Conservation (phyloP, 2,329 filamentous ascomycete genomes). For the Dothidotthia symphoricarpi region DNA sequence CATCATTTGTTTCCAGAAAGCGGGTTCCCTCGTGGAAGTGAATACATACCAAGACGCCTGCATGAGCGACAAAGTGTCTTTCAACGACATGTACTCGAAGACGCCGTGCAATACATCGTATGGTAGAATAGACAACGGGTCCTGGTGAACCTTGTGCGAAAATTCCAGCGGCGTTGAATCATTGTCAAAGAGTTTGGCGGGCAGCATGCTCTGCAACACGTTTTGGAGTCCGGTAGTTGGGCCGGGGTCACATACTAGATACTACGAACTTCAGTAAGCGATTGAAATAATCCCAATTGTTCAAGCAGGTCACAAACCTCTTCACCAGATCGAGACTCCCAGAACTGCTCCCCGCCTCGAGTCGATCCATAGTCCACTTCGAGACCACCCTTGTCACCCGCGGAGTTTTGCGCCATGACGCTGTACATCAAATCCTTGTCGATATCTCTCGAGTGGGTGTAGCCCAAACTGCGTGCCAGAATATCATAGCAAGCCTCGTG, state of each 20-base stretch:
- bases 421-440: constrained; percentile 16
- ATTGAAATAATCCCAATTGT: background rate
- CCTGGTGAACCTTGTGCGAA: constrained; percentile 7
- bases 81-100: constrained; percentile 4
- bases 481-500: constrained; percentile 20
- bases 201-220: constrained; percentile 9
- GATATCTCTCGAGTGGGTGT: constrained; percentile 2
- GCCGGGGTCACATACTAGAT: constrained; percentile 10
- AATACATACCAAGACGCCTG: constrained; percentile 14
- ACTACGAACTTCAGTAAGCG: constrained; percentile 3
- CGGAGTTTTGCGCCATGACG: constrained; percentile 4
- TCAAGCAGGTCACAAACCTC: constrained; percentile 9
- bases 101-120: constrained; percentile 13
- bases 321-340: constrained; percentile 14
- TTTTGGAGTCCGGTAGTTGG: constrained; percentile 2
- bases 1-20: constrained; percentile 18
- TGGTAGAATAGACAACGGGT: constrained; percentile 13
- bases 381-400: constrained; percentile 3
- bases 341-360: constrained; percentile 7
- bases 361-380: constrained; percentile 15
- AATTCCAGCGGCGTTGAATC: background rate
- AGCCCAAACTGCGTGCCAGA: constrained; percentile 13
- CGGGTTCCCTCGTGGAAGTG: constrained; percentile 3
- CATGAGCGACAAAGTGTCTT: constrained; percentile 11
- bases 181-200: constrained; percentile 4